Base-by-base conservation (phyloP, 805 yeast genomes). In the Candida orba region DNA sequence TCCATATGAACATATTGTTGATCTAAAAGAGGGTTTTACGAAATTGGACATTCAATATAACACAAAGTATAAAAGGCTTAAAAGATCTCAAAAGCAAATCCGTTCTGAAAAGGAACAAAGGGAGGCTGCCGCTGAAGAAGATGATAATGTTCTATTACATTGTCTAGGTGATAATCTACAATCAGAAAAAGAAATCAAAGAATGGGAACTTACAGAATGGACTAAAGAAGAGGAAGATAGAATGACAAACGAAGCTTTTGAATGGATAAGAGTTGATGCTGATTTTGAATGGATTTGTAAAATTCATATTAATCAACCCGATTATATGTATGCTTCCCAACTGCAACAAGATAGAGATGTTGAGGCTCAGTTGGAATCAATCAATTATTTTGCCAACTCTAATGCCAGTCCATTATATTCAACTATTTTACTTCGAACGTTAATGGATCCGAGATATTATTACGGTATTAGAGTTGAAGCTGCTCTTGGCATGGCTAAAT, bases 231-330 rank as follows among this genome's bases (percentile, higher is more conserved):
- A 82, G 40, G 90, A 81, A 46, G 89, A 81, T 35, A 67, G 67
- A 34, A 71, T 78, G 67, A 71, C 76, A 20, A 79, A 78, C 53
- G 97, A 91, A 54, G 96, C 96, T 0, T 93, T 89, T 63, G 99
- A 93, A 56, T 93, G 99, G 99, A 73, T 93, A 33, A 72, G 99
- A 53, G 86, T 91, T n/a, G 99, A 93, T 65, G 90, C 97, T 0
- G 99, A 93, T 61, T 85, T 83, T 56, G 99, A 93, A 61, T 93
- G 99, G 99, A 83, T 93, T 40, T 87, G 95, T 47, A 78, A 76
- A 51, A 69, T 87, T 20, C 73, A 79, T 46, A 78, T 93, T 30
- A 86, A 81, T 52, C 96, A 90, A 63, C 95, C 96, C 0, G 97
- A 89, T 54, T 84, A 88, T 57, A 93, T 93, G 97, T 93, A 76